These are phyloP conservation scores for Heterobasidion irregulare DNA, from an alignment of 1,284 basidiomycete species.

Conservation along the genomic window DNA sequence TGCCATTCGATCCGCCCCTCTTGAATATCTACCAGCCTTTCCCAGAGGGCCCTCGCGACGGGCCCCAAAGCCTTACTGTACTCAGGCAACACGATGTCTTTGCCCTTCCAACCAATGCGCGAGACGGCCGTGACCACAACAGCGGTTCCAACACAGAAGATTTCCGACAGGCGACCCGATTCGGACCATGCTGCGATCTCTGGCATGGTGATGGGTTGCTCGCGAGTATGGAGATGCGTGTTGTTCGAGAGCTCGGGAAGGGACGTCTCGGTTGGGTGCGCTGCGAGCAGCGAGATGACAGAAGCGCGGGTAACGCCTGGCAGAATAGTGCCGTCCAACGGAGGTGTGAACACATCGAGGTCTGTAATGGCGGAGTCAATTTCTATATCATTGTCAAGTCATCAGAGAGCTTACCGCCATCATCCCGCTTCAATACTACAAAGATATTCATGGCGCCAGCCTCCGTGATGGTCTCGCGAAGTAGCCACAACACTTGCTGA, in stretches of 20 bases:
- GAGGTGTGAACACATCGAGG: constrained; percentile 63
- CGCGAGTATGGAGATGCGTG: constrained; percentile 40
- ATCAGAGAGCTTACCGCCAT: constrained; percentile 28
- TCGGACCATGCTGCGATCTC: constrained; percentile 45
- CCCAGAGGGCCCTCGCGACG: constrained; percentile 47
- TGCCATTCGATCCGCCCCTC: constrained; percentile 48
- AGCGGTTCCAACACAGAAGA: constrained; percentile 70
- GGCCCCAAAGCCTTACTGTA: constrained; percentile 38
- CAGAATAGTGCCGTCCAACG: constrained; percentile 68
- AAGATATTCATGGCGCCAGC: constrained; percentile 63
- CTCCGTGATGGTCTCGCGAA: constrained; percentile 32
- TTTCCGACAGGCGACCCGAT: constrained; percentile 52
- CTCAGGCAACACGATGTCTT: constrained; percentile 40
- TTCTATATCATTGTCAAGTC: background rate
- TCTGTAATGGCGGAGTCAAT: constrained; percentile 23
- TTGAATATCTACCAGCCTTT: constrained; percentile 56
- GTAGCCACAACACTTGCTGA: constrained; percentile 57
- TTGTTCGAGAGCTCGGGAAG: constrained; percentile 32
- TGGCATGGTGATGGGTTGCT: constrained; percentile 53
- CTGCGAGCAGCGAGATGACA: constrained; percentile 50
- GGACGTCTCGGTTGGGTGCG: constrained; percentile 26
- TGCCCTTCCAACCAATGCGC: constrained; percentile 43
- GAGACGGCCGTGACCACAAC: constrained; percentile 54
- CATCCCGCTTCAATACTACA: constrained; percentile 36
- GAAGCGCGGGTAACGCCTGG: constrained; percentile 74